Evolutionary conservation across 176 grass and related monocot species (phyloP), one percentile per base, ranked within the genome.

Genomic region (Triticum dicoccoides): DNA sequence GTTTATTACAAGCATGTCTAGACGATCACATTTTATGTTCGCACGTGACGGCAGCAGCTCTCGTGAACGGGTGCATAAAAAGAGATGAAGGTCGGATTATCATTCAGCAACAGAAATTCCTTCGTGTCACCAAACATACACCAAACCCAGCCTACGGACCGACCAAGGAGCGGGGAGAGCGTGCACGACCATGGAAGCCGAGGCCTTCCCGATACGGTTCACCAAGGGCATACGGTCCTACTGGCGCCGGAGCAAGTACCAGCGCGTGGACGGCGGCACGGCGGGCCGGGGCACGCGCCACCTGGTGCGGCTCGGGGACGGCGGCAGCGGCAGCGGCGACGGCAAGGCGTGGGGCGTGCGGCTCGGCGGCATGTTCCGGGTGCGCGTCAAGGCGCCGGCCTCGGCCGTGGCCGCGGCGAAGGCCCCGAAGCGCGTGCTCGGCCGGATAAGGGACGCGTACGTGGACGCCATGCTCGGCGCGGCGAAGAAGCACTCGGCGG

Each of bases 141-240:
- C 61, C 73, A 49, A 25, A 52, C 14, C 34, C 41, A 44, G 23
- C 13, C 24, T 18, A 20, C n/a, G 29, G 51, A 32, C 35, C 35
- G 51, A 24, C 61, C 47, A 74, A 61, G 15, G 33, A n/a, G 39
- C 33, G 12, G 61, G 86, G 42, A 74, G 15, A 61, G 4, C 4
- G 77, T 27, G 58, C 34, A 38, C 20, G 30, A 25, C 52, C 14
- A 91, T 88, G 89, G 93, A 89, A 84, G 45, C 61, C 42, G 91
- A 87, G 77, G 88, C 86, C 63, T 92, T 93, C 79, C 95, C 83
- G 51, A 92, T 88, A 37, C 86, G 80, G 27, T 94, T 97, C 87
- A 95, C 93, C 1, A 91, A 78, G 69, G 95, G 91, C 86, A 93
- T 97, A 72, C 83, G 89, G 27, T 75, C 95, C 64, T 92, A 93